A percentile compares a stretch with the other conserved stretches of the same genome.
These are phyloP conservation scores for Penstemon barbatus DNA, from an alignment of 257 asterid species.

Conservation along the genomic window DNA sequence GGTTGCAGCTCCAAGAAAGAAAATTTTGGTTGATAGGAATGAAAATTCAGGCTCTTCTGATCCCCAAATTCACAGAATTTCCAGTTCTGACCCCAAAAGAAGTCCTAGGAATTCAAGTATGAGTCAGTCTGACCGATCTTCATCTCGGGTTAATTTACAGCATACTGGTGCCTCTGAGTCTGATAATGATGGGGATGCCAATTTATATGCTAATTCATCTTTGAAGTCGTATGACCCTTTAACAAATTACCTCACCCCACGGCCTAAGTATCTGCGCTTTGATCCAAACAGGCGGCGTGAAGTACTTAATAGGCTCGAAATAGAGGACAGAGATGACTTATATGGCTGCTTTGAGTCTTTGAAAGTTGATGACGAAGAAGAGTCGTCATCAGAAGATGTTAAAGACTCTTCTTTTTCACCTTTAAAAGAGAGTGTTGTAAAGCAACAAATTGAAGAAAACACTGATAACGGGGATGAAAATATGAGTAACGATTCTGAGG, in stretches of 20 bases:
- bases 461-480: constrained; percentile 1
- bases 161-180: constrained; percentile 25
- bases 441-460: constrained; percentile 19
- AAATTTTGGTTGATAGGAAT: constrained; percentile 54
- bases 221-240: constrained; percentile 52
- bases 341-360: constrained; percentile 23
- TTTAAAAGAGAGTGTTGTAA: constrained; percentile 13
- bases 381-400: constrained; percentile 28
- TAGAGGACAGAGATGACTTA: constrained; percentile 26
- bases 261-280: constrained; percentile 76
- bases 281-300: constrained; percentile 54
- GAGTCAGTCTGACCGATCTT: constrained; percentile 13
- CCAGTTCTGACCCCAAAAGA: constrained; percentile 19
- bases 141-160: constrained; percentile 22
- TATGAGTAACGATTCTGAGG: constrained; percentile 19
- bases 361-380: constrained; percentile 34
- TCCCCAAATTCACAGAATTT: constrained; percentile 20
- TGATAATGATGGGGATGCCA: constrained; percentile 32
- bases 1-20: constrained; percentile 50
- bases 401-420: constrained; percentile 26
- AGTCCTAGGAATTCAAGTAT: constrained; percentile 11
- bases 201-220: constrained; percentile 31
- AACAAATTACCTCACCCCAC: constrained; percentile 55
- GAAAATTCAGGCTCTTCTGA: constrained; percentile 32
- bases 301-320: constrained; percentile 34